Percentiles rank a stretch among this genome's conserved stretches.
These are phyloP conservation scores for Trichoderma pleuroti DNA, from an alignment of 2,329 filamentous ascomycete genomes.

Conservation along the genomic window DNA sequence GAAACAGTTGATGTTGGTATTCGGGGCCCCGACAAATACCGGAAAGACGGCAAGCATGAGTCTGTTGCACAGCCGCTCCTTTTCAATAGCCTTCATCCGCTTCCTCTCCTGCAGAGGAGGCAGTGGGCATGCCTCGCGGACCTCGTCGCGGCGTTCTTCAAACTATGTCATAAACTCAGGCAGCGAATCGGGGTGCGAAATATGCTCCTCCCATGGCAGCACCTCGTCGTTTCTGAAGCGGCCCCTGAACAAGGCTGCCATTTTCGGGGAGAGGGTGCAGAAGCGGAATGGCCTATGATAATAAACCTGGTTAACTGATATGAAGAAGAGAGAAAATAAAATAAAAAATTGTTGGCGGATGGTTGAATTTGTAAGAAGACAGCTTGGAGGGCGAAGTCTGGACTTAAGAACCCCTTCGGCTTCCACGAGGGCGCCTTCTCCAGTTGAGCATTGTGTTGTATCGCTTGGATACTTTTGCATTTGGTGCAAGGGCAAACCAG, in stretches of 20 bases:
- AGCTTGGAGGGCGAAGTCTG: neutral
- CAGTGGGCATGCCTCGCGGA: neutral
- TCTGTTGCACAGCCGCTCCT: neutral
- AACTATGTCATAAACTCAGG: neutral
- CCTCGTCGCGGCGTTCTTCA: neutral
- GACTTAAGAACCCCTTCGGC: no score
- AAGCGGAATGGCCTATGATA: neutral
- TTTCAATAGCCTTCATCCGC: neutral
- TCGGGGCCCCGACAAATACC: neutral
- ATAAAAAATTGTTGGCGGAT: neutral
- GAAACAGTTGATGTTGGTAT: neutral
- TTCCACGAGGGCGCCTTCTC: no score
- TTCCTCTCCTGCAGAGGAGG: neutral
- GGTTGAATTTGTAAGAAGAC: neutral
- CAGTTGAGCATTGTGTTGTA: neutral
- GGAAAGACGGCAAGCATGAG: neutral
- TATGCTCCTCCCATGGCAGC: neutral
- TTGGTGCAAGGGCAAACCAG: neutral
- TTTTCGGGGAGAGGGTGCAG: neutral
- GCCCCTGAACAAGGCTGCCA: no score
- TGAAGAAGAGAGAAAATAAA: neutral
- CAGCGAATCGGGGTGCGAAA: neutral
- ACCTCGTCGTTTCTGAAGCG: neutral
- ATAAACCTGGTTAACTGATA: neutral
- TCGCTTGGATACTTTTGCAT: neutral